A percentile compares a stretch with the other conserved stretches of the same genome.
Conservation (phyloP, 331 rosid genomes). For the Saraca asoca region DNA sequence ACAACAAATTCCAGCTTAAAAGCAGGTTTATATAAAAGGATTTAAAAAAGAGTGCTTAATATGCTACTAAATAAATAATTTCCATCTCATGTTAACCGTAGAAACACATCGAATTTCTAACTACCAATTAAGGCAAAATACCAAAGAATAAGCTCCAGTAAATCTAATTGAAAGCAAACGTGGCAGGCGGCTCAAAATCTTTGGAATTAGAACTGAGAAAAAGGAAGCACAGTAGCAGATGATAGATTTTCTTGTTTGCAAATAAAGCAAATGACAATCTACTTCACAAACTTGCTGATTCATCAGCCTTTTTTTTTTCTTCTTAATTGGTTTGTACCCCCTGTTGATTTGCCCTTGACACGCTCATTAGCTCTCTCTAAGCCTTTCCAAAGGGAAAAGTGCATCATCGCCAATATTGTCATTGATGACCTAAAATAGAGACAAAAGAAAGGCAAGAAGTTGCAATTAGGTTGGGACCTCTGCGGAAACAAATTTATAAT, state of each 20-base stretch:
- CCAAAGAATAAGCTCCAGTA: neutral
- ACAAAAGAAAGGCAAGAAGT: too few relatives aligned
- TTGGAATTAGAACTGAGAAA: slow-evolving; percentile 19
- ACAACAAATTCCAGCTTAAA: too few relatives aligned
- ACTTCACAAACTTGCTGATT: neutral
- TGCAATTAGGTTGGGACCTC: neutral
- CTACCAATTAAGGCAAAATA: slow-evolving; percentile 3
- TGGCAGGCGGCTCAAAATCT: slow-evolving; percentile 11
- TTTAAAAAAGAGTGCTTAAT: too few relatives aligned
- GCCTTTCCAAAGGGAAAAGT: slow-evolving; percentile 7
- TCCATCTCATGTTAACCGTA: too few relatives aligned
- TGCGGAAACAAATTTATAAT: neutral
- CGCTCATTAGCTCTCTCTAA: too few relatives aligned
- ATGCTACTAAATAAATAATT: too few relatives aligned
- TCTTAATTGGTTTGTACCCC: neutral
- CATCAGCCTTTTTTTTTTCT: neutral
- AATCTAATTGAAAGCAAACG: slow-evolving; percentile 20
- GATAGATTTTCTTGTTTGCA: slow-evolving; percentile 2
- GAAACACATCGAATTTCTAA: slow-evolving; percentile 16
- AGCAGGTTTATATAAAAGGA: too few relatives aligned
- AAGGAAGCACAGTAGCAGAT: neutral
- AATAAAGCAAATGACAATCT: slow-evolving; percentile 17
- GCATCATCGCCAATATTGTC: neutral
- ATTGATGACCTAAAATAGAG: too few relatives aligned
- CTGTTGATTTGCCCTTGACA: neutral